Base-by-base conservation (phyloP, 202 grass and related monocot species). In the Elaeis oleifera region DNA sequence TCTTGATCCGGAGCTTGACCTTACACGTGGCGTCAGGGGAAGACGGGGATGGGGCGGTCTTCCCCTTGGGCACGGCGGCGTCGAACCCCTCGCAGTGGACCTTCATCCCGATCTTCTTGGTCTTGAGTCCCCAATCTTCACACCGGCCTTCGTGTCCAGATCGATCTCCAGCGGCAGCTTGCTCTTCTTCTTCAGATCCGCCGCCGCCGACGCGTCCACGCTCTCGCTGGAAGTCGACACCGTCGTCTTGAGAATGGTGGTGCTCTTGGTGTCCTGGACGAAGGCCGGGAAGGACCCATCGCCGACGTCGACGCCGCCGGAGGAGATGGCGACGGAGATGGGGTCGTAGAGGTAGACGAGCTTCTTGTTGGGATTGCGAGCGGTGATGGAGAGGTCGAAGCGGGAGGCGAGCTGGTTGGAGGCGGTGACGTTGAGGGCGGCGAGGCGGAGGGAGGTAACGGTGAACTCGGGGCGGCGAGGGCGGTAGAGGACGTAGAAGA, bases 1-100 rank as follows among this genome's bases (percentile, higher is more conserved):
- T 97, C 84, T 91, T 97, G 71, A 97, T 63, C 57, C 92, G 88
- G 71, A 97, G 81, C 79, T 89, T 91, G 68, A 97, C 92, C 58
- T 86, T 60, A 72, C 92, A 97, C 25, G 48, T 71, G 23, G 8
- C 49, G 13, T 53, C 71, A 32, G 78, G 51, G 3, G 80, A 31
- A 1, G 79, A 63, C 1, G 84, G 26, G 49, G 39, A 18, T 0
- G 74, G 32, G 0, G 14, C 66, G 3, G 74, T 78, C 78, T 80
- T 84, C 9, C 82, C 85, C 67, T 86, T 96, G 4, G 87, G 81
- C 39, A 73, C 73, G 51, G 84, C 11, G 5, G 79, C 83, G 71
- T 84, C 76, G 73, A 96, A 68, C 50, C 78, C 86, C 21, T 87
- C 90, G 63, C 90, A 96, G 68, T 84, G 86, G 6, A 96, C 83